Base-by-base conservation (phyloP, 2,329 filamentous ascomycete species). In the Colletotrichum sp. region DNA sequence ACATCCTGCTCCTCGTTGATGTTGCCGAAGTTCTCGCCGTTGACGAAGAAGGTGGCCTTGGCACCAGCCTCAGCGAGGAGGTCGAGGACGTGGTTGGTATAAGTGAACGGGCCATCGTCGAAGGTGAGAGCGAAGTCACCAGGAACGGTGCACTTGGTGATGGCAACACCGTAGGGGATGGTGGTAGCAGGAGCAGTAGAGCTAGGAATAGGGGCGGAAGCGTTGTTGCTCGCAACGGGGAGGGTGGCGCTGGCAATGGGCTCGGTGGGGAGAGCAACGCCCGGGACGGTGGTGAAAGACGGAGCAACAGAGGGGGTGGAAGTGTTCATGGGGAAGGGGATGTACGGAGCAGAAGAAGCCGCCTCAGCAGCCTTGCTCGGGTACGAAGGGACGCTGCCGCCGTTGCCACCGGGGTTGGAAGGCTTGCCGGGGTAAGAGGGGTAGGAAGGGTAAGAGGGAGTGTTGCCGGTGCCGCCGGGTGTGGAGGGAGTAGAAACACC, bases 21-120 rank as follows among this genome's bases (percentile, higher is more conserved):
- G 79, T 86, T 85, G 71, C 81, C 83, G 6, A 81, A 79, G 78
- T 86, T 87, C 77, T 86, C 83, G 5, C 85, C 86, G 1, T 83
- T 83, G 66, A 88, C 80, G 79, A 88, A 89, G 79, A 84, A 86
- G 21, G 86, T 87, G 15, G 83, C 85, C 62, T 82, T 83, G 67
- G 82, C 80, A 5, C 81, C 67, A 43, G 80, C 78, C 10, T 80
- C 66, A 24, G 82, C 80, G 9, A 87, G 76, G 1, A 84, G 66
- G 71, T 87, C 83, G 30, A 90, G 84, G 12, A 90, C 79, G 16
- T 81, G 79, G 21, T 79, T 76, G 8, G 88, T 90, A 78, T 85
- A 88, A 10, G 77, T 71, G 73, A 82, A 86, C 0, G 88, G 88
- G 0, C 87, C 87, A 69, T 89, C 88, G 76, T 89, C 88, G 77